Evolutionary conservation across 805 yeast species (phyloP).

Genomic region (Scheffersomyces stipitis): DNA sequence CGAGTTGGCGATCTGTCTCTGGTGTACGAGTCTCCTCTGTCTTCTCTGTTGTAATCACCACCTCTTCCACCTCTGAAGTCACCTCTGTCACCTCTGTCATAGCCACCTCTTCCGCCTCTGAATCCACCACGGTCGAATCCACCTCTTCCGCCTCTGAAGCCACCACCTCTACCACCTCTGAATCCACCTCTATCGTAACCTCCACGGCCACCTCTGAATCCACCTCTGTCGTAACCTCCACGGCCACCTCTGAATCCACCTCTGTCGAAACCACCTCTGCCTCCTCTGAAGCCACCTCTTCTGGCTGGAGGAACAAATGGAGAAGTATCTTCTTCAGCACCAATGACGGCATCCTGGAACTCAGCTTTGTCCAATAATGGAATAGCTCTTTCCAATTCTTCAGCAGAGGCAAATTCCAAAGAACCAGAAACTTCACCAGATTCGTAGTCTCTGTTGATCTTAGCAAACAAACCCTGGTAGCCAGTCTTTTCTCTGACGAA

Average conservation of each 20-base stretch:
- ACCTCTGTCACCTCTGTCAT: slow-evolving; percentile 44
- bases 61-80: slow-evolving; percentile 39
- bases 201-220: slow-evolving; percentile 32
- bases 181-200: slow-evolving; percentile 24
- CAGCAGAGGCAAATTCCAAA: slow-evolving; percentile 62
- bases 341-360: slow-evolving; percentile 65
- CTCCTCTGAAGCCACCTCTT: slow-evolving; percentile 42
- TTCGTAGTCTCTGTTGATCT: slow-evolving; percentile 50
- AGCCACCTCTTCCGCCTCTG: slow-evolving; percentile 39
- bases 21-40: slow-evolving; percentile 44
- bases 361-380: slow-evolving; percentile 70
- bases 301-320: slow-evolving; percentile 56
- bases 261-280: slow-evolving; percentile 41
- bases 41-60: slow-evolving; percentile 45
- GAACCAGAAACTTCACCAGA: slow-evolving; percentile 48
- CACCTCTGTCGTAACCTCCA: slow-evolving; percentile 30
- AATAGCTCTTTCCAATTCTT: slow-evolving; percentile 73
- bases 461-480: slow-evolving; percentile 60
- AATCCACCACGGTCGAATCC: slow-evolving; percentile 24
- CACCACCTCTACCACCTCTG: slow-evolving; percentile 37
- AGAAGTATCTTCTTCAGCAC: slow-evolving; percentile 76
- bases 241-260: slow-evolving; percentile 39
- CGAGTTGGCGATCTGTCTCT: slow-evolving; percentile 74
- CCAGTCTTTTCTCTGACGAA: slow-evolving; percentile 75
- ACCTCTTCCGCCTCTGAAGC: slow-evolving; percentile 14